Evolutionary conservation across 2,329 filamentous ascomycete genomes (phyloP).

Genomic region (Apiospora sp.): DNA sequence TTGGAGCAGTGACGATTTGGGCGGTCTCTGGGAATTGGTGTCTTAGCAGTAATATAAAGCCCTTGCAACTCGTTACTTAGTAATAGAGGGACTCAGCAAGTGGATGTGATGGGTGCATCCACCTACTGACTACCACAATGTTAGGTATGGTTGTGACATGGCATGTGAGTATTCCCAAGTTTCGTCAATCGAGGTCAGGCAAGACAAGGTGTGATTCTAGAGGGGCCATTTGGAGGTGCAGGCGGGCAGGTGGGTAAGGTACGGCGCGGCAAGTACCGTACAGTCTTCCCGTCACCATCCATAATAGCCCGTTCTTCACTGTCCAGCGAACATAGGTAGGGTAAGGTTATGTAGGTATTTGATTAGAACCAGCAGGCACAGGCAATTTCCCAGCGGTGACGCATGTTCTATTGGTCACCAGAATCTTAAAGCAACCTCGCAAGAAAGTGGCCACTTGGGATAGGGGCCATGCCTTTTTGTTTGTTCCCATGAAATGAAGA

Average conservation of each 20-base stretch:
- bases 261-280: not conserved
- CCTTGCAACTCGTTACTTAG: not conserved
- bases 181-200: not conserved
- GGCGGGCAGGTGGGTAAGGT: not conserved
- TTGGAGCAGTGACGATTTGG: not conserved
- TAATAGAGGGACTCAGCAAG: constrained; percentile 16
- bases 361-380: constrained; percentile 1
- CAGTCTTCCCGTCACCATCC: not conserved
- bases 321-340: not conserved
- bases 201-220: not conserved
- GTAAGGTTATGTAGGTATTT: not conserved
- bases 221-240: not conserved
- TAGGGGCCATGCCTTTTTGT: not conserved
- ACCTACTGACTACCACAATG: not conserved
- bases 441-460: not conserved
- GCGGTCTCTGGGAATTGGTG: not conserved
- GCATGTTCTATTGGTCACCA: not conserved
- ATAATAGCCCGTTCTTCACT: not conserved
- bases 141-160: not conserved
- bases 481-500: not conserved
- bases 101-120: constrained; percentile 5
- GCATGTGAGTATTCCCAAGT: not conserved
- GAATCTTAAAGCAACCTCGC: not conserved
- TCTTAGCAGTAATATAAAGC: not conserved
- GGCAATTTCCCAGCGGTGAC: not conserved